Percentiles rank a stretch among this genome's conserved stretches.
Conservation (phyloP, 2,329 filamentous ascomycete genomes). For the Chrysoporthe puriensis region DNA sequence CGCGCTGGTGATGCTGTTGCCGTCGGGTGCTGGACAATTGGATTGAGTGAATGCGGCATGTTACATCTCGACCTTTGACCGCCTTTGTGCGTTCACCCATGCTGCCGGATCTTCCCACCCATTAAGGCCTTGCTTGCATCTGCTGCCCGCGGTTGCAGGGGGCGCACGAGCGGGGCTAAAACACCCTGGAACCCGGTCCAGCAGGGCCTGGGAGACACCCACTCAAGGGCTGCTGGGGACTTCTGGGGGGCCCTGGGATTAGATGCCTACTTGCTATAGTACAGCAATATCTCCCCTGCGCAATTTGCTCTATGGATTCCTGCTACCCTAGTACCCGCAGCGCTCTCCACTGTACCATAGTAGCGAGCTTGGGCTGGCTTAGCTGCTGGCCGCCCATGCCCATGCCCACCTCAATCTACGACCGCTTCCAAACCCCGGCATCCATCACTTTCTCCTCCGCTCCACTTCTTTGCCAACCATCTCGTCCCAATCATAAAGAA, state of each 20-base stretch:
- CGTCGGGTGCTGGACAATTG: neutral
- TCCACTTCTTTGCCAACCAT: conserved; percentile 16
- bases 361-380: conserved; percentile 2
- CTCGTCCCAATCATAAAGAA: conserved; percentile 12
- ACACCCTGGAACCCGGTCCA: neutral
- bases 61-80: conserved; percentile 11
- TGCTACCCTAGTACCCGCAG: neutral
- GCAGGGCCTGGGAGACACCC: neutral
- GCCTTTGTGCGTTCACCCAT: conserved; percentile 14
- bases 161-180: neutral
- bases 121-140: conserved; percentile 5
- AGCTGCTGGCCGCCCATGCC: conserved; percentile 9
- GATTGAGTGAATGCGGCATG: neutral
- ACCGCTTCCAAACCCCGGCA: conserved; percentile 17
- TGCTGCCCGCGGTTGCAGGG: neutral
- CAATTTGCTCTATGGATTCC: neutral
- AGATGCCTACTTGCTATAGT: conserved; percentile 2
- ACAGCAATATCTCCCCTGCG: neutral
- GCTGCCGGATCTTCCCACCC: conserved; percentile 7
- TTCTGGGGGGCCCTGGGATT: neutral
- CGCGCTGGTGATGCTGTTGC: neutral
- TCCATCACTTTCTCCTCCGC: conserved; percentile 20
- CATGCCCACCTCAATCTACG: conserved; percentile 16
- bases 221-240: neutral
- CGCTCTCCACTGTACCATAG: conserved; percentile 7